These are phyloP conservation scores for Flaveria linearis DNA, from an alignment of 129 eudicot genomes.

Conservation along the genomic window DNA sequence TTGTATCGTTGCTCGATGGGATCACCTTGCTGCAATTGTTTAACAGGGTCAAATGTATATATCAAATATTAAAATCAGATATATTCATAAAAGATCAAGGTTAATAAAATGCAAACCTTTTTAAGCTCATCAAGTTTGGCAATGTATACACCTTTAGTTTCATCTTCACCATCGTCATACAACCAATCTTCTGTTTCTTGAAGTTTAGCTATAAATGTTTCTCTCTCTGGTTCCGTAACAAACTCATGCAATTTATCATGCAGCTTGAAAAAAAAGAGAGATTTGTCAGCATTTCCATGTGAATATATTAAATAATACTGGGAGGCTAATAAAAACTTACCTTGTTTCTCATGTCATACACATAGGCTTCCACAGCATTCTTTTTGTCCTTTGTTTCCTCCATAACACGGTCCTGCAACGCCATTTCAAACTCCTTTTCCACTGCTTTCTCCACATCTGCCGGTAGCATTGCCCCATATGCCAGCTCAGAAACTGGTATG, in stretches of 20 bases:
- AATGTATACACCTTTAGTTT: background rate
- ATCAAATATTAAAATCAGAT: too few species aligned
- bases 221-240: background rate
- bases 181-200: slow-evolving; percentile 22
- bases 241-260: slow-evolving; percentile 1
- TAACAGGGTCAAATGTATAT: too few species aligned
- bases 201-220: slow-evolving; percentile 9
- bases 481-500: slow-evolving; percentile 65
- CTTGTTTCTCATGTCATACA: slow-evolving; percentile 95
- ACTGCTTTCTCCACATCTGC: slow-evolving; percentile 84
- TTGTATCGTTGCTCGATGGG: slow-evolving; percentile 84
- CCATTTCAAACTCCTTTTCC: slow-evolving; percentile 96
- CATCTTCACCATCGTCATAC: slow-evolving; percentile 16
- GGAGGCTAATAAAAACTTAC: slow-evolving; percentile 17
- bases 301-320: too few species aligned
- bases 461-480: slow-evolving; percentile 64
- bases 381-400: slow-evolving; percentile 96
- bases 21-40: slow-evolving; percentile 9
- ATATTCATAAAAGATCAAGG: too few species aligned
- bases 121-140: slow-evolving; percentile 4
- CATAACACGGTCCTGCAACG: slow-evolving; percentile 93
- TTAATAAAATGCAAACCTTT: background rate
- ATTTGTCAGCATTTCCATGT: too few species aligned
- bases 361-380: slow-evolving; percentile 95
- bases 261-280: too few species aligned